Conservation (phyloP, 352 stramenopile genomes). For the Pythium aquatile region DNA sequence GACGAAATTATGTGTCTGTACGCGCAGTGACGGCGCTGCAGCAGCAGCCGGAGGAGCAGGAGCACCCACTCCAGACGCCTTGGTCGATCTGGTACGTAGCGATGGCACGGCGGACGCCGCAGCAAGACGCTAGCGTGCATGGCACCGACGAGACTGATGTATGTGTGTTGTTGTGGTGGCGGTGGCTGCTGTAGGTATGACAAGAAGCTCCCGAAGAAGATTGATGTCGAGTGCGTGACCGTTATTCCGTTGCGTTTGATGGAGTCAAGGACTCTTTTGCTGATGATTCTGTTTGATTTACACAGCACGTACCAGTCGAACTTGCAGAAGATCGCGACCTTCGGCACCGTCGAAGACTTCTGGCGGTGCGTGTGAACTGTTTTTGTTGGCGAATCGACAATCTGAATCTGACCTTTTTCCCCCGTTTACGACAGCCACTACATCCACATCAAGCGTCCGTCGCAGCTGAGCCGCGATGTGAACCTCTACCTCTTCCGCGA, state of each 20-base stretch:
- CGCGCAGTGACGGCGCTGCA: constrained; percentile 11
- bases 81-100: constrained; percentile 86
- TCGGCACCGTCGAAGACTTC: constrained; percentile 92
- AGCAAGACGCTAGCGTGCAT: background rate
- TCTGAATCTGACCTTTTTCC: background rate
- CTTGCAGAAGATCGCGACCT: constrained; percentile 87
- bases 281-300: background rate
- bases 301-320: constrained; percentile 74
- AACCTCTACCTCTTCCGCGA: constrained; percentile 94
- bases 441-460: constrained; percentile 93
- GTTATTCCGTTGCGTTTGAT: background rate
- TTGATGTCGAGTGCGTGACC: constrained; percentile 71
- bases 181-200: constrained; percentile 74
- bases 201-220: constrained; percentile 92
- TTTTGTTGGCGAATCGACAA: background rate
- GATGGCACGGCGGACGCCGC: background rate
- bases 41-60: constrained; percentile 36
- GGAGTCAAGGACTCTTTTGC: constrained; percentile 1
- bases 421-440: constrained; percentile 49
- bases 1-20: constrained; percentile 1
- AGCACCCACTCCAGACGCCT: constrained; percentile 85
- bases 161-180: background rate
- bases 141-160: background rate
- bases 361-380: constrained; percentile 44
- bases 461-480: constrained; percentile 87